These are phyloP conservation scores for Morella rubra DNA, from an alignment of 306 rosid genomes.

Conservation along the genomic window DNA sequence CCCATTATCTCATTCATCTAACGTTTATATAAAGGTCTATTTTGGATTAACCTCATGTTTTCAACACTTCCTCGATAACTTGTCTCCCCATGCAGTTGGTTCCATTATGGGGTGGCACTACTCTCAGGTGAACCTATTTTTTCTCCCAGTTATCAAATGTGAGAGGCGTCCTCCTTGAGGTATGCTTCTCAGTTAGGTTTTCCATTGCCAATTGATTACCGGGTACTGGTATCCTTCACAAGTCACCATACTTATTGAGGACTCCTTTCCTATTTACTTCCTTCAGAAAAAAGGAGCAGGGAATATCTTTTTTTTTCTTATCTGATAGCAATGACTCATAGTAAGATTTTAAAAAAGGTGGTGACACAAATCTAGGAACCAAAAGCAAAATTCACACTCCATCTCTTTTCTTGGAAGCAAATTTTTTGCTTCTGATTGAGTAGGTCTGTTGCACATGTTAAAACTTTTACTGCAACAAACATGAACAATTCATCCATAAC, in stretches of 20 bases:
- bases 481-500: slow-evolving; percentile 14
- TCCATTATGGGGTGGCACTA: slow-evolving; percentile 59
- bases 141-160: slow-evolving; percentile 61
- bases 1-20: slow-evolving; percentile 37
- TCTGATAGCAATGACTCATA: slow-evolving; percentile 19
- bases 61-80: slow-evolving; percentile 48
- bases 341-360: not conserved
- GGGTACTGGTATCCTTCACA: slow-evolving; percentile 44
- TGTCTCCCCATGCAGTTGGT: slow-evolving; percentile 74
- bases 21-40: slow-evolving; percentile 45
- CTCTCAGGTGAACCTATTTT: slow-evolving; percentile 57
- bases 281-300: slow-evolving; percentile 20
- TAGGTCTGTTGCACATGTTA: slow-evolving; percentile 10
- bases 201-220: slow-evolving; percentile 42
- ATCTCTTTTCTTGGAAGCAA: slow-evolving; percentile 14
- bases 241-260: slow-evolving; percentile 35
- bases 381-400: slow-evolving; percentile 8
- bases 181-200: slow-evolving; percentile 83
- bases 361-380: not conserved
- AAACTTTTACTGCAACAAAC: slow-evolving; percentile 12
- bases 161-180: slow-evolving; percentile 90
- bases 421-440: slow-evolving; percentile 8
- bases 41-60: slow-evolving; percentile 42
- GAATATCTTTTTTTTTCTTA: slow-evolving; percentile 10
- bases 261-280: slow-evolving; percentile 17